phyloP scores from a whole-genome alignment of 2,329 filamentous ascomycete genomes.

The Trichoderma koningiopsis region DNA sequence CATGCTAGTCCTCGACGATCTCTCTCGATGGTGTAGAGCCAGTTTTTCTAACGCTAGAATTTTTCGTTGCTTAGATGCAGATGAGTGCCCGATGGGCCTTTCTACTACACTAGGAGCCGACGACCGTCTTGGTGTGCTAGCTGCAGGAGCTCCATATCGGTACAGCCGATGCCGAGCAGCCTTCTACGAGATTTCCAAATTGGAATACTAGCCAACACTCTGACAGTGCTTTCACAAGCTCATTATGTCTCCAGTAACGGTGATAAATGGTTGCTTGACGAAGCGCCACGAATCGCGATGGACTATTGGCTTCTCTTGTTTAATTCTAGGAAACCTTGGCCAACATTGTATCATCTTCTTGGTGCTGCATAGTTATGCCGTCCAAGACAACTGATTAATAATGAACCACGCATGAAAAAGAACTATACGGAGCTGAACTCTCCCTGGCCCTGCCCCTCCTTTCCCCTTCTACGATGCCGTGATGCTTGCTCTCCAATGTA shows the following conservation, averaged over 20 bases:
- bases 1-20: not conserved
- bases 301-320: not conserved
- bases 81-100: not conserved
- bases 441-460: slow-evolving; percentile 7
- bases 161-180: not conserved
- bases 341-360: not conserved
- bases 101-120: not conserved
- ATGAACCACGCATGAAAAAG: not conserved
- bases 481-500: not conserved
- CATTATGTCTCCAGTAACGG: not conserved
- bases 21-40: not conserved
- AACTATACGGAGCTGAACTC: not conserved
- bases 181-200: not conserved
- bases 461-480: not conserved
- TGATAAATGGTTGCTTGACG: not conserved
- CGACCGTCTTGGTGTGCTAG: not conserved
- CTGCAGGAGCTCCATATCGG: not conserved
- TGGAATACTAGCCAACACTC: not conserved
- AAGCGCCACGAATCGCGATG: not conserved
- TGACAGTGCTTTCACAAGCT: not conserved
- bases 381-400: not conserved
- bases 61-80: not conserved
- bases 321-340: not conserved
- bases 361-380: not conserved
- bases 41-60: not conserved